Conservation (phyloP, 1,284 basidiomycete species). For the Tilletia caries region DNA sequence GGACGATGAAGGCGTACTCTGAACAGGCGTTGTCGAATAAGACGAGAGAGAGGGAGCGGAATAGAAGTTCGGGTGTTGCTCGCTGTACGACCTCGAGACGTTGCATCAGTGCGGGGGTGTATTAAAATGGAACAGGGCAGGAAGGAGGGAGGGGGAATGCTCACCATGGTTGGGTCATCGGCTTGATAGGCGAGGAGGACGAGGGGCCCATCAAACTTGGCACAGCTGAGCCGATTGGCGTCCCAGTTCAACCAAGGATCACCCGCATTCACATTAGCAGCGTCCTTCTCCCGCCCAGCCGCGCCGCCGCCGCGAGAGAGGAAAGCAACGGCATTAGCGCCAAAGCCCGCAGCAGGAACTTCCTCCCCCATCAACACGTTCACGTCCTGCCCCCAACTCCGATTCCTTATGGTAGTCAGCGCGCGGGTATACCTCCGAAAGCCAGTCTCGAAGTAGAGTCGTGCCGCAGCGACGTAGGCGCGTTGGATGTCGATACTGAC, state of each 20-base stretch:
- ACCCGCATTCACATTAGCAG: background rate
- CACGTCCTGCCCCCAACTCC: slow-evolving; percentile 17
- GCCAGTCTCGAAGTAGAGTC: slow-evolving; percentile 92
- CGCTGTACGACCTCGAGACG: slow-evolving; percentile 14
- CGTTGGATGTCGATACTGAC: slow-evolving; percentile 86
- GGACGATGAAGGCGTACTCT: slow-evolving; percentile 47
- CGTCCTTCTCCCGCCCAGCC: background rate
- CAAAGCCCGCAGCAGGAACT: slow-evolving; percentile 7
- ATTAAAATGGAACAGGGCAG: background rate
- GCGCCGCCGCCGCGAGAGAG: slow-evolving; percentile 14
- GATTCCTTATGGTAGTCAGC: slow-evolving; percentile 67
- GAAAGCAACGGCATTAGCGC: slow-evolving; percentile 4
- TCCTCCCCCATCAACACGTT: slow-evolving; percentile 8
- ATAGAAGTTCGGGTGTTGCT: slow-evolving; percentile 45
- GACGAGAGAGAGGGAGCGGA: slow-evolving; percentile 42
- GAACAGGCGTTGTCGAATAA: slow-evolving; percentile 49
- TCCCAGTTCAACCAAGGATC: slow-evolving; percentile 34
- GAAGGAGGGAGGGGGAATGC: background rate
- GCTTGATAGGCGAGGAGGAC: slow-evolving; percentile 47
- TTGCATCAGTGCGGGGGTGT: too few species aligned
- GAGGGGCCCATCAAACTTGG: slow-evolving; percentile 26
- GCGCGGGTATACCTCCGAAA: slow-evolving; percentile 84
- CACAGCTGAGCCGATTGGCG: slow-evolving; percentile 27
- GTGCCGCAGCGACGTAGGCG: slow-evolving; percentile 76
- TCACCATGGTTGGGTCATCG: slow-evolving; percentile 32